Evolutionary conservation across 106 monocot species (phyloP), one percentile per base, ranked within the genome.

Genomic region (Xerophyta viscosa): DNA sequence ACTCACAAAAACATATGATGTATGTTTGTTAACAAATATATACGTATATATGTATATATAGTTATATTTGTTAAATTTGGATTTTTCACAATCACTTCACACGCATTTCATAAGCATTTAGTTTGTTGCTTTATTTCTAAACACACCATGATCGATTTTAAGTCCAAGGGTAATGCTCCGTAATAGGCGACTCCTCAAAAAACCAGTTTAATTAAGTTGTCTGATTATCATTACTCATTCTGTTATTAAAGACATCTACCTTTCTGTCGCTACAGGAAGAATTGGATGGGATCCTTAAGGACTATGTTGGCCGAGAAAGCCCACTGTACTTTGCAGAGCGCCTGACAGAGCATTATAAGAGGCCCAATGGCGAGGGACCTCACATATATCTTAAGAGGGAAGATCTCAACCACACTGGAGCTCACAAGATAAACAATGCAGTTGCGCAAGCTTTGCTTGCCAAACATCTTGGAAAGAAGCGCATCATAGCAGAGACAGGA

Each of bases 401-500:
- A 55, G 87, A 87, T 51, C 82, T 87, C 25, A 87, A 82, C 61
- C 82, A 87, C 67, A 87, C 87, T 25, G 87, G 87, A 1, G 87
- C 87, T 31, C 87, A 87, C 65, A 87, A 81, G 52, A 87, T 87
- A 41, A 87, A 87, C 67, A 87, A 87, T 58, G 77, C 87, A 3
- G 54, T 87, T 39, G 87, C 74, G 27, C 87, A 87, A 52, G 87
- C 77, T 15, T 59, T 87, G 31, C 78, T 87, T 50, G 87, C 87
- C 33, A 87, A 82, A 54, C 70, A 61, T 27, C 61, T 87, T 5
- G 87, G 87, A 22, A 87, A 87, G 71, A 78, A 82, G 50, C 81
- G 82, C 21, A 87, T 87, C 53, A 78, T 87, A 19, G 87, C 87
- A 11, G 87, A 87, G 46, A 87, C 87, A 4, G 87, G 87, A 30